These are phyloP conservation scores for Beta corolliflora DNA, from an alignment of 179 eudicot species.

Conservation along the genomic window DNA sequence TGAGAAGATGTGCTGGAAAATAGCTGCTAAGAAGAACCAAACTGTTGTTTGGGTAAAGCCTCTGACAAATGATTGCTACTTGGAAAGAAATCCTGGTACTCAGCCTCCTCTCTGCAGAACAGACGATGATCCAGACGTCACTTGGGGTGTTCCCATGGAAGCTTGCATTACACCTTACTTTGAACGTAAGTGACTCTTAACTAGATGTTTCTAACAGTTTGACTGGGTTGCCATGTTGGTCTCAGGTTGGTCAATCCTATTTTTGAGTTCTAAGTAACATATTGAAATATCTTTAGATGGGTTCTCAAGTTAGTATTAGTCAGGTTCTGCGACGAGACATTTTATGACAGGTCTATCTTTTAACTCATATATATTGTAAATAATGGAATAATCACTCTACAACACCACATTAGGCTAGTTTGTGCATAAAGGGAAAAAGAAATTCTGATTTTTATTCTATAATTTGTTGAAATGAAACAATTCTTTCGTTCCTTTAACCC, in stretches of 20 bases:
- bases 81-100: slow-evolving; percentile 38
- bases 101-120: slow-evolving; percentile 43
- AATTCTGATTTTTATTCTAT: not conserved
- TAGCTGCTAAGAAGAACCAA: slow-evolving; percentile 50
- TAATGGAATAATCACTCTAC: too few species aligned
- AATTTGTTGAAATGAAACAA: not conserved
- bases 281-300: too few species aligned
- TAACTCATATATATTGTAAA: too few species aligned
- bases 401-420: not conserved
- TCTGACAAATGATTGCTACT: slow-evolving; percentile 47
- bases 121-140: slow-evolving; percentile 45
- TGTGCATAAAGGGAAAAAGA: not conserved
- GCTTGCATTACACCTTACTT: slow-evolving; percentile 50
- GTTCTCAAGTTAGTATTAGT: too few species aligned
- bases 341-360: too few species aligned
- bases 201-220: not conserved
- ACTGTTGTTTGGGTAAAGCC: slow-evolving; percentile 51
- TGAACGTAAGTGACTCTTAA: slow-evolving; percentile 36
- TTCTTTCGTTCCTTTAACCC: not conserved
- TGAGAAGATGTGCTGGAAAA: slow-evolving; percentile 53
- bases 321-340: too few species aligned
- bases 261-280: too few species aligned
- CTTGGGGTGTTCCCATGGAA: slow-evolving; percentile 44
- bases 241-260: too few species aligned
- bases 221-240: too few species aligned